Conservation (phyloP, 768 basidiomycete genomes). For the Xerocomus spinulosus region DNA sequence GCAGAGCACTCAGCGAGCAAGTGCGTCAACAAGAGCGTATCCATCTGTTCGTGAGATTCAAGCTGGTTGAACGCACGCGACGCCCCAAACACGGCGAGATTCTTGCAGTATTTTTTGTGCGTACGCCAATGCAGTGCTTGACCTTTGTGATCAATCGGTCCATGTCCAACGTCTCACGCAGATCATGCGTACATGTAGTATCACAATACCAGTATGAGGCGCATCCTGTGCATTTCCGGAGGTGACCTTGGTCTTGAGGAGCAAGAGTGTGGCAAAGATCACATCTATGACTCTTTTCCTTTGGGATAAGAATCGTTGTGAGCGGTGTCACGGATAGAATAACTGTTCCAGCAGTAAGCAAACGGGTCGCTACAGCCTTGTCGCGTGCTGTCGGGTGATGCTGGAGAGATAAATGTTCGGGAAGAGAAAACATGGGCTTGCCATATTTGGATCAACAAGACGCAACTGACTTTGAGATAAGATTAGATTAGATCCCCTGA, state of each 20-base stretch:
- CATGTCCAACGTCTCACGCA: slow-evolving; percentile 1
- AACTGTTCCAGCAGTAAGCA: slow-evolving; percentile 42
- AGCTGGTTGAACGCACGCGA: slow-evolving; percentile 48
- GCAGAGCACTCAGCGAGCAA: slow-evolving; percentile 41
- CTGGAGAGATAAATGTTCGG: slow-evolving; percentile 29
- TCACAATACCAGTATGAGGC: slow-evolving; percentile 73
- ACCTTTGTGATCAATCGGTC: slow-evolving; percentile 39
- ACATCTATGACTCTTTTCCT: slow-evolving; percentile 62
- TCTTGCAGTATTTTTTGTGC: slow-evolving; percentile 69
- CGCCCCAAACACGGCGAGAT: slow-evolving; percentile 42
- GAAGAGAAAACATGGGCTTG: slow-evolving; percentile 10
- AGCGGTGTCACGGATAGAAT: slow-evolving; percentile 47
- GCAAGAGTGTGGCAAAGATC: slow-evolving; percentile 53
- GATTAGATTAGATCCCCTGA: slow-evolving; percentile 4
- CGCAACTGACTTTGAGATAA: too few species aligned
- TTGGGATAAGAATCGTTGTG: slow-evolving; percentile 44
- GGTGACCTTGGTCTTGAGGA: slow-evolving; percentile 21
- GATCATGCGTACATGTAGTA: slow-evolving; percentile 46
- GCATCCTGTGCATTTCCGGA: slow-evolving; percentile 64
- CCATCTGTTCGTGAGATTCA: slow-evolving; percentile 49
- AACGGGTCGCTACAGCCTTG: slow-evolving; percentile 41
- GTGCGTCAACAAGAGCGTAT: slow-evolving; percentile 62
- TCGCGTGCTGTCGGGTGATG: slow-evolving; percentile 47
- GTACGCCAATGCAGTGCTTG: slow-evolving; percentile 64
- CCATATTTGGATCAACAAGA: too few species aligned